Evolutionary conservation across 1,139 yeast genomes (phyloP), one percentile per base, ranked within the genome.

Genomic region (Lodderomyces margitis): DNA sequence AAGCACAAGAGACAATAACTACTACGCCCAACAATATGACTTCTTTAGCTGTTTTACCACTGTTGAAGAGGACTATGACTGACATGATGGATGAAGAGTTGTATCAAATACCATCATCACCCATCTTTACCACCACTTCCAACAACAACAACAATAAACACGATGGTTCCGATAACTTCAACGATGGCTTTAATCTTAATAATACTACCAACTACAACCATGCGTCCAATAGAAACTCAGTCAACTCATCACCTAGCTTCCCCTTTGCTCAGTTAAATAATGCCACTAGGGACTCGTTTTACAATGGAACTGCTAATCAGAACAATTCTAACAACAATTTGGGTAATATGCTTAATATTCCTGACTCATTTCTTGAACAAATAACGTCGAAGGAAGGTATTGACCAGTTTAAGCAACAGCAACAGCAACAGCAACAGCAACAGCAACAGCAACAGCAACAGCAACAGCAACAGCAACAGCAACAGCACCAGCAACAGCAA

Each of bases 31-130:
- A 12, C 11, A 21, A 16, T 7, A 74, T 75, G 77, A 64, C 80
- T 24, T 72, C 80, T n/a, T 54, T 68, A 45, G 72, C 75, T 4
- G 64, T 66, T 21, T 63, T 70, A 48, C 79, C 79, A 25, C 59
- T 65, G 32, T 66, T 74, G 48, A 70, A 78, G 58, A 72, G 83
- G 54, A 69, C 83, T 15, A 58, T 78, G 46, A 75, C 81, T 27
- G 85, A 79, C 50, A 74, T 78, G 34, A 69, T 79, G 68, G 87
- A 81, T 46, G 89, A 83, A 49, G 88, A 83, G 54, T 62, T 82
- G 43, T 77, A 76, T 49, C 80, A 74, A 53, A 61, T 75, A 44
- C 75, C 75, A 6, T 56, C 57, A 33, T 55, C 56, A 23, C 59
- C 64, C 2, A 44, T 52, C 20, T 30, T 30, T 27, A 37, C 23